Conservation (phyloP, 345 rosid genomes). For the Populus simonii region DNA sequence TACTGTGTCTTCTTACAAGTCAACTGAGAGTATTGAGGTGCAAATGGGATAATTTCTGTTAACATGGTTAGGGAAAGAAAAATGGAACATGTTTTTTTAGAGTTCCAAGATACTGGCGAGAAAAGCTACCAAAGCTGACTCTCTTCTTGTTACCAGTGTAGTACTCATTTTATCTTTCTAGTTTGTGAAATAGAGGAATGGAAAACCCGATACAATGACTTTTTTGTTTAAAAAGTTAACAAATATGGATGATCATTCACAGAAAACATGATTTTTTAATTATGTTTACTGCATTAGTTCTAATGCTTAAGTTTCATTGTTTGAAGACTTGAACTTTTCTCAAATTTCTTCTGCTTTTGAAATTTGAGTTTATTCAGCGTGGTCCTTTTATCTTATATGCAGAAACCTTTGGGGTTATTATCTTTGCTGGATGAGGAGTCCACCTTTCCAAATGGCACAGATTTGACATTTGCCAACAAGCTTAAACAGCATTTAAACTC, state of each 20-base stretch:
- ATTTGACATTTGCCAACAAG: conserved; percentile 91
- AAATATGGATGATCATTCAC: neutral
- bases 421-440: conserved; percentile 97
- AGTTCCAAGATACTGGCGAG: neutral
- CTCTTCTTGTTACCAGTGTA: neutral
- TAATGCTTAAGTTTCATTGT: neutral
- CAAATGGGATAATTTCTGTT: neutral
- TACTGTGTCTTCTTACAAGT: neutral
- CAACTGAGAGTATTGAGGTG: neutral
- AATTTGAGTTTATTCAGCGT: neutral
- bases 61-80: neutral
- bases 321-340: neutral
- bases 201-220: neutral
- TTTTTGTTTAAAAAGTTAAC: neutral
- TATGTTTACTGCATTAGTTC: neutral
- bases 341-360: neutral
- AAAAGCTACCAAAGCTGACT: neutral
- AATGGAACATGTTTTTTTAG: neutral
- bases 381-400: conserved; percentile 24
- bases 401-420: conserved; percentile 90
- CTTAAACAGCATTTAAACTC: conserved; percentile 79
- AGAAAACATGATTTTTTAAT: neutral
- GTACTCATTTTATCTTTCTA: neutral
- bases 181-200: neutral
- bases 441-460: conserved; percentile 93